Percentiles rank a stretch among this genome's conserved stretches.
Conservation (phyloP, 495 filamentous ascomycete species). For the Chaetomium tenue region DNA sequence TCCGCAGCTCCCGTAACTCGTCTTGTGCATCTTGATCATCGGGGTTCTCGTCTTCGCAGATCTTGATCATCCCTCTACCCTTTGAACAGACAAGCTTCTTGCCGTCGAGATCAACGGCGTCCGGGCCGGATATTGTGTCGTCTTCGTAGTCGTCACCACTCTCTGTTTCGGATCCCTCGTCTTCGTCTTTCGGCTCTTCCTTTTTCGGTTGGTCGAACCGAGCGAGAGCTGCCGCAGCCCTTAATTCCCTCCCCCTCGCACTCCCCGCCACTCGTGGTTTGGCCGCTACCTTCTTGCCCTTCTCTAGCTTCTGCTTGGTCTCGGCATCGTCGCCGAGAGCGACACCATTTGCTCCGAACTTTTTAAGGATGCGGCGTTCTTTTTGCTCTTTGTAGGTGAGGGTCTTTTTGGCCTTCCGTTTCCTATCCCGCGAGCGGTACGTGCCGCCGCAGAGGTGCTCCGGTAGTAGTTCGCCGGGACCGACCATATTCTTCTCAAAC, state of each 20-base stretch:
- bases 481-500: conserved; percentile 53
- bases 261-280: conserved; percentile 73
- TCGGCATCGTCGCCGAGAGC: conserved; percentile 65
- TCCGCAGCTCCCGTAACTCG: conserved; percentile 60
- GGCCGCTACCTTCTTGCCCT: conserved; percentile 53
- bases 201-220: conserved; percentile 63
- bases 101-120: conserved; percentile 58
- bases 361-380: conserved; percentile 65
- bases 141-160: conserved; percentile 45
- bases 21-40: conserved; percentile 57
- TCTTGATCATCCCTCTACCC: conserved; percentile 61
- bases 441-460: conserved; percentile 69
- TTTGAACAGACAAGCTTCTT: conserved; percentile 57
- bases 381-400: conserved; percentile 61
- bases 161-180: conserved; percentile 39
- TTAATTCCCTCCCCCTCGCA: conserved; percentile 66
- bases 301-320: conserved; percentile 59
- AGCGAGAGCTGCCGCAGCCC: conserved; percentile 72
- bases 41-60: conserved; percentile 68
- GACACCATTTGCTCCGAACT: conserved; percentile 68
- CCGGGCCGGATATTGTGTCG: conserved; percentile 31
- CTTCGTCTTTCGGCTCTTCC: conserved; percentile 33
- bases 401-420: conserved; percentile 52
- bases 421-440: conserved; percentile 54
- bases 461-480: conserved; percentile 53